Evolutionary conservation across 1,284 basidiomycete genomes (phyloP).

Genomic region (Cryptococcus sp.): DNA sequence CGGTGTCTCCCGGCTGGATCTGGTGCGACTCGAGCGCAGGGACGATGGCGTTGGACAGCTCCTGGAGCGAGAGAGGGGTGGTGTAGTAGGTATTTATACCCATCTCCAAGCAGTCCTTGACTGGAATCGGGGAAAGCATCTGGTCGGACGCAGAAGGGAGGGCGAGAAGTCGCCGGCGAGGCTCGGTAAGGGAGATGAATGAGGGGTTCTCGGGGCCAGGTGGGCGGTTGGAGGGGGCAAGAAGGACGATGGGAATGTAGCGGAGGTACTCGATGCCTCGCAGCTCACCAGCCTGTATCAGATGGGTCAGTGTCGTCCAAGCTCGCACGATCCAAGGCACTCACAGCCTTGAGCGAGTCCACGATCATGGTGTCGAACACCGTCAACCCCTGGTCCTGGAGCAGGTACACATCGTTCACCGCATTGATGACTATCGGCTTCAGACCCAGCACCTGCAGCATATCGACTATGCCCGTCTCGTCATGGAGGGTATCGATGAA

Average conservation of each 20-base stretch:
- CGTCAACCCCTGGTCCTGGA: constrained; percentile 58
- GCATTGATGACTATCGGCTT: constrained; percentile 74
- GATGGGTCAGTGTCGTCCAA: constrained; percentile 1
- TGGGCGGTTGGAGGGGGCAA: constrained; percentile 59
- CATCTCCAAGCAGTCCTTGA: constrained; percentile 51
- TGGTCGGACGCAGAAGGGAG: constrained; percentile 42
- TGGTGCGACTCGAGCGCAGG: constrained; percentile 92
- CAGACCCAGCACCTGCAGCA: constrained; percentile 78
- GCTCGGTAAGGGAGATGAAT: constrained; percentile 47
- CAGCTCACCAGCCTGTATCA: constrained; percentile 71
- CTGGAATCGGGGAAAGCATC: constrained; percentile 46
- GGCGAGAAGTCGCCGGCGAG: constrained; percentile 40
- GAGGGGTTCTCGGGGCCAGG: constrained; percentile 39
- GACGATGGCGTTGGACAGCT: constrained; percentile 86
- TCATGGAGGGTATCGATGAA: constrained; percentile 86
- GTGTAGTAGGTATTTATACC: constrained; percentile 57
- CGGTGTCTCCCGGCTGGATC: constrained; percentile 69
- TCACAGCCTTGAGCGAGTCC: constrained; percentile 77
- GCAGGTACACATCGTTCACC: constrained; percentile 72
- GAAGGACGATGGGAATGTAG: constrained; percentile 95
- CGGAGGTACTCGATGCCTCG: constrained; percentile 90
- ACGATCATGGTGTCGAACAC: constrained; percentile 95
- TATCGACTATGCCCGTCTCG: constrained; percentile 68
- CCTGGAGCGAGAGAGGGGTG: constrained; percentile 82
- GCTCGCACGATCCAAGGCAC: constrained; percentile 41